Evolutionary conservation across 2,329 filamentous ascomycete species (phyloP).

Genomic region (Colletotrichum sp.): DNA sequence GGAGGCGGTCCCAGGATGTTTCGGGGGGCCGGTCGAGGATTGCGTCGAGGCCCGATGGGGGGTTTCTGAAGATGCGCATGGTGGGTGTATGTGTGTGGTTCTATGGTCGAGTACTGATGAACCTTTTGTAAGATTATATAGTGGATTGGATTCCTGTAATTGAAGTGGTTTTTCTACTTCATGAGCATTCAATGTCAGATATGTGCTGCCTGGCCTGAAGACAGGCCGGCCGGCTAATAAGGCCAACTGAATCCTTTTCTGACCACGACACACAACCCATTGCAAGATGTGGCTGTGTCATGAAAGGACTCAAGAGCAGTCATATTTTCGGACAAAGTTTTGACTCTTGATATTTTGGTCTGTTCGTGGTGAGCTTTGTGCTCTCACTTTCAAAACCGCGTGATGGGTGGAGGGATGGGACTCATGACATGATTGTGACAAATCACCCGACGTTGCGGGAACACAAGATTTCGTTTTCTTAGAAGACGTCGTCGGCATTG

Average conservation of each 20-base stretch:
- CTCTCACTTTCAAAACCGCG: neutral
- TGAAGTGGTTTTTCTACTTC: neutral
- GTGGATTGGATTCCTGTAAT: neutral
- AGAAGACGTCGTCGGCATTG: neutral
- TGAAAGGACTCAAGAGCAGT: neutral
- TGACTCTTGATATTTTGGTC: neutral
- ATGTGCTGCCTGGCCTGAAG: neutral
- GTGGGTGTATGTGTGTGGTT: neutral
- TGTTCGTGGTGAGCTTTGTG: neutral
- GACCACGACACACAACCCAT: neutral
- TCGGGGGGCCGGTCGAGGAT: neutral
- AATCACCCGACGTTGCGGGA: neutral
- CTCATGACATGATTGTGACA: conserved; percentile 4
- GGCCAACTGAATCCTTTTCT: neutral
- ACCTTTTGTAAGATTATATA: neutral
- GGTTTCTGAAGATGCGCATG: neutral
- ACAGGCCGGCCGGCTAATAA: neutral
- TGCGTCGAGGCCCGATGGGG: neutral
- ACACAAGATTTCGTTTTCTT: neutral
- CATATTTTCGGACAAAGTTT: neutral
- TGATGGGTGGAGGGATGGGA: neutral
- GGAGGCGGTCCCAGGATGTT: neutral
- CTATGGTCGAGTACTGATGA: neutral
- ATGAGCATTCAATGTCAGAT: neutral
- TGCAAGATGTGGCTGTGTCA: neutral